Percentiles rank a stretch among this genome's conserved stretches.
phyloP scores from a whole-genome alignment of 495 filamentous ascomycete species.

The Aspergillus sclerotiicarbonarius region DNA sequence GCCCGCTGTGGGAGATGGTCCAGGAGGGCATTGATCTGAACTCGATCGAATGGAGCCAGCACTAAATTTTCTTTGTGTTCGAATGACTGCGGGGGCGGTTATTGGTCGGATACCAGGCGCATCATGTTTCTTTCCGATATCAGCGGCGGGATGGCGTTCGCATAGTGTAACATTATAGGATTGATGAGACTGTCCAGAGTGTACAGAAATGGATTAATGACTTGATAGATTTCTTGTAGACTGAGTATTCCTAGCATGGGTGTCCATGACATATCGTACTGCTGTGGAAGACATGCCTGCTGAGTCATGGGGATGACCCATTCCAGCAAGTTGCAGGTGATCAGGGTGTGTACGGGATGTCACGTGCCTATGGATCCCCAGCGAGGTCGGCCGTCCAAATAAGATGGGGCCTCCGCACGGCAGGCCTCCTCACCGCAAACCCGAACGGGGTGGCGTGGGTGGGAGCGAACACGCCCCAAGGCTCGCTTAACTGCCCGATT shows the following conservation, averaged over 20 bases:
- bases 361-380: too few species aligned
- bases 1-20: slow-evolving; percentile 95
- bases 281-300: too few species aligned
- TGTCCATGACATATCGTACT: too few species aligned
- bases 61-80: slow-evolving; percentile 45
- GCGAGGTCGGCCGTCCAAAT: slow-evolving; percentile 9
- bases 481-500: slow-evolving; percentile 21
- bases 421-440: slow-evolving; percentile 22
- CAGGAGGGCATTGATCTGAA: slow-evolving; percentile 95
- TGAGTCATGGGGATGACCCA: too few species aligned
- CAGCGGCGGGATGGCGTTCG: slow-evolving; percentile 33
- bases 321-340: background rate
- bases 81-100: slow-evolving; percentile 7
- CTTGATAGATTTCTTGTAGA: background rate
- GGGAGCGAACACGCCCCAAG: slow-evolving; percentile 24
- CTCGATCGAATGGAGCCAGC: slow-evolving; percentile 97
- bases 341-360: too few species aligned
- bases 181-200: slow-evolving; percentile 13
- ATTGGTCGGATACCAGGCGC: slow-evolving; percentile 9
- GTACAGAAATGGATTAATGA: slow-evolving; percentile 16
- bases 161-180: slow-evolving; percentile 16
- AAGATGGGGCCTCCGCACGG: slow-evolving; percentile 14
- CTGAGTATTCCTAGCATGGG: too few species aligned
- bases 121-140: slow-evolving; percentile 14
- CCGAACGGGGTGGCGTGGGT: slow-evolving; percentile 34